Base-by-base conservation (phyloP, 2,329 filamentous ascomycete genomes). In the Camillea tinctor region DNA sequence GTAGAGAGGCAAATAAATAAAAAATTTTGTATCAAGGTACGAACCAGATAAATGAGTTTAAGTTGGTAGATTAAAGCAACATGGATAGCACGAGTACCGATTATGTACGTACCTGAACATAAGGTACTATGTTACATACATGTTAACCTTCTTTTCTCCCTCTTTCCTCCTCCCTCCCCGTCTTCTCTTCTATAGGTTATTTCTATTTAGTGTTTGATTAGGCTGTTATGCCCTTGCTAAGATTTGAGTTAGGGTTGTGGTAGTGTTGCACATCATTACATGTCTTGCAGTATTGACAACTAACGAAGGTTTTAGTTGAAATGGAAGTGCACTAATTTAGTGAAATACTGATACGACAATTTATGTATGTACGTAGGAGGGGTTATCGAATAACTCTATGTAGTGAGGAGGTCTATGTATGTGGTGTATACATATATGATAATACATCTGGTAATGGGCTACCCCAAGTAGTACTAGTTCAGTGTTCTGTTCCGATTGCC, bases 241-340 rank as follows among this genome's bases (percentile, higher is more conserved):
- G 52, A 30, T 66, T 56, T 56, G 60, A 53, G 58, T 60, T 66
- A 65, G 61, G 62, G 63, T 61, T 63, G 59, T 19, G 13, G 61
- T 60, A 62, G 63, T 61, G 63, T 63, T 61, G 65, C 63, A 61
- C 63, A 66, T 65, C 63, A 66, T 66, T 56, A 59, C 57, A 65
- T 66, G 61, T 66, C 63, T 66, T 66, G 63, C 64, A 63, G 59
- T 59, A 62, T 60, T 60, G 59, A 59, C 60, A 64, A 58, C 59
- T 61, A 36, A 59, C 60, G 55, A 64, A 65, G 60, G 64, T 64
- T 65, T 66, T 60, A 62, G 63, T 62, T 55, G 40, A 62, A 57
- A 58, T 6, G 17, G 1, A 44, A 44, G 36, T 44, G 13, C 11
- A 44, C 36, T 44, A 30, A 6, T 30, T 30, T 30, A n/a, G 13